Base-by-base conservation (phyloP, 306 rosid genomes). In the Inga leiocalycina region DNA sequence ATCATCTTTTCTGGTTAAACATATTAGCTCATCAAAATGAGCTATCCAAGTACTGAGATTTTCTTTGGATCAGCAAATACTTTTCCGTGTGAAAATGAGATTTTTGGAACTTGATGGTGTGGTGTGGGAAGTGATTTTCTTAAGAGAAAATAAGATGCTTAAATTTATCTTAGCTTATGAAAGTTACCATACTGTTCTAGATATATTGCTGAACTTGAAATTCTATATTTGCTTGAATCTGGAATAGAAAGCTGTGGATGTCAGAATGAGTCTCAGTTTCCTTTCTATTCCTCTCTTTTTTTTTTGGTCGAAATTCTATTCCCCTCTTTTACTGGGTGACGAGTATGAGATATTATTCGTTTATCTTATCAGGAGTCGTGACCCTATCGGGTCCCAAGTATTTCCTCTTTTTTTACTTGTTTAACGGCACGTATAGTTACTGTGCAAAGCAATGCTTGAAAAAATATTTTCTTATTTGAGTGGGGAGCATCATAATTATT, bases 401-500 rank as follows among this genome's bases (percentile, higher is more conserved):
- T 52, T 56, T 65, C 37, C 65, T 66, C 69, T 68, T n/a, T 70
- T 46, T 27, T 27, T n/a, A 69, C 41, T 86, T 72, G 73, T 77
- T 56, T 15, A 68, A 64, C 79, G 41, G 43, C 78, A 35, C 46
- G 44, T 52, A 45, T 65, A 34, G 59, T 69, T 48, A 19, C 61
- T 32, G 77, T 66, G 51, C 69, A 80, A 81, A 79, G 75, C 52
- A 78, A 39, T 76, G 74, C 64, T 35, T 59, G 75, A 43, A 77
- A 80, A 57, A 80, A 81, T 44, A 54, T 76, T 83, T 86, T 73
- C 84, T 85, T 89, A 74, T 80, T 82, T 56, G 72, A 80, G 84
- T 88, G 83, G 87, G 79, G 79, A 82, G 76, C 84, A 82, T 80
- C 86, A 85, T 86, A 14, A 81, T 74, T 87, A 56, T 88, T 56